Conservation (phyloP, 257 asterid species). For the Ajuga chamaepitys region DNA sequence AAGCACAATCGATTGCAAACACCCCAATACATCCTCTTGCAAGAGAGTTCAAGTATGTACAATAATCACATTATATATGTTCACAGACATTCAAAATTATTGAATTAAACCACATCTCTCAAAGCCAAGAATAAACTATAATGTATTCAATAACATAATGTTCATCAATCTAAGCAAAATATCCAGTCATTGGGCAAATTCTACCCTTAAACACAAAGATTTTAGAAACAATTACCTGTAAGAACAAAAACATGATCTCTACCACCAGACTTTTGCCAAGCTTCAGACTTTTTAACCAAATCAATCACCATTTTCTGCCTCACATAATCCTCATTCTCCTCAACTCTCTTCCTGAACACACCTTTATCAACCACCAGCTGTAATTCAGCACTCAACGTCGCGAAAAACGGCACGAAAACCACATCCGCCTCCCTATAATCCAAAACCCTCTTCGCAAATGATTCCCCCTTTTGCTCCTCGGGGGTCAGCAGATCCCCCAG, state of each 20-base stretch:
- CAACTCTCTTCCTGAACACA: conserved; percentile 76
- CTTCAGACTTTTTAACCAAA: conserved; percentile 52
- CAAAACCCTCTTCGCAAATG: conserved; percentile 64
- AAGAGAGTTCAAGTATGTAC: background rate
- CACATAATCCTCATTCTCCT: conserved; percentile 73
- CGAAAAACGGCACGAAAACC: conserved; percentile 85
- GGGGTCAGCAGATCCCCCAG: conserved; percentile 71
- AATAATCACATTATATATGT: background rate
- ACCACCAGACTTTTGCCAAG: conserved; percentile 92
- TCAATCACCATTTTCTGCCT: conserved; percentile 79
- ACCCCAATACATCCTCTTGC: background rate
- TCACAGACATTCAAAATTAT: background rate
- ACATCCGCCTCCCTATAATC: conserved; percentile 66
- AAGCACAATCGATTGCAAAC: too few relatives aligned
- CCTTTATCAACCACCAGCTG: conserved; percentile 66
- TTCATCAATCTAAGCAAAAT: background rate
- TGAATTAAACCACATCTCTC: background rate
- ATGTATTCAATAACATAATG: background rate
- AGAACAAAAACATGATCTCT: conserved; percentile 88
- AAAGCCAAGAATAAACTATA: background rate
- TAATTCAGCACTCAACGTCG: conserved; percentile 86
- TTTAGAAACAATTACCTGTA: conserved; percentile 47
- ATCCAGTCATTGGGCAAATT: background rate
- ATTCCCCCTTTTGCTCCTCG: conserved; percentile 33
- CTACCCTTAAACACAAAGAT: background rate